A percentile compares a stretch with the other conserved stretches of the same genome.
These are phyloP conservation scores for Rhizopogon salebrosus DNA, from an alignment of 768 basidiomycete genomes.

Conservation along the genomic window DNA sequence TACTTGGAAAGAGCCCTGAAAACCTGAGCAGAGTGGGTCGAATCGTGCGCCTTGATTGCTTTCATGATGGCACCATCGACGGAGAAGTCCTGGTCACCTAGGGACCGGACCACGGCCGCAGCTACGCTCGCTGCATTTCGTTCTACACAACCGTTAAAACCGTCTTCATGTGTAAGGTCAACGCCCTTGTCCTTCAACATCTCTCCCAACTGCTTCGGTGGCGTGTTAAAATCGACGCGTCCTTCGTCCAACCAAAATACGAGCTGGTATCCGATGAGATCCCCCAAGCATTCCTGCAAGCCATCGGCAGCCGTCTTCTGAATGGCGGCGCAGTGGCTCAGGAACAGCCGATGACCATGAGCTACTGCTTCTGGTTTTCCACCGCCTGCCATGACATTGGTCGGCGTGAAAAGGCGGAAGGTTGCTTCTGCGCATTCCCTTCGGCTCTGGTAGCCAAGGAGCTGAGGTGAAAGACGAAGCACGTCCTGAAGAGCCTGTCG, in stretches of 20 bases:
- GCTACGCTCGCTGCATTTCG: conserved; percentile 53
- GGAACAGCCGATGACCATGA: conserved; percentile 45
- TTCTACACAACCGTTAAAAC: conserved; percentile 32
- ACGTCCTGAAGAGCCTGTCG: conserved; percentile 44
- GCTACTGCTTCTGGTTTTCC: conserved; percentile 19
- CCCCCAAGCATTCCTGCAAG: conserved; percentile 58
- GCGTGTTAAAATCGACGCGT: conserved; percentile 9
- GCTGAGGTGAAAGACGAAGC: conserved; percentile 56
- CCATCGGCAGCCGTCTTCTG: conserved; percentile 48
- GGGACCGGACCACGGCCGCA: conserved; percentile 51
- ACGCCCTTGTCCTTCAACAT: conserved; percentile 31
- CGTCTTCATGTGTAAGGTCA: conserved; percentile 21
- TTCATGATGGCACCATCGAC: conserved; percentile 42
- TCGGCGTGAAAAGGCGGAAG: conserved; percentile 63
- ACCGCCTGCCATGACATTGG: conserved; percentile 49
- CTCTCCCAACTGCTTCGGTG: conserved; percentile 28
- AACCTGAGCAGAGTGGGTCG: conserved; percentile 32
- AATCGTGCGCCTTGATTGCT: conserved; percentile 34
- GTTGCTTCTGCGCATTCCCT: conserved; percentile 63
- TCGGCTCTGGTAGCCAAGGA: conserved; percentile 72
- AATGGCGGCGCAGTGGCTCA: conserved; percentile 56
- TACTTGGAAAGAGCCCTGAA: conserved; percentile 52
- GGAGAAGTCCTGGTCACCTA: conserved; percentile 65
- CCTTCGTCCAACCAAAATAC: conserved; percentile 39
- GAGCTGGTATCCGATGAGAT: conserved; percentile 61